Base-by-base conservation (phyloP, 441 rosid genomes). In the Gossypium davidsonii region DNA sequence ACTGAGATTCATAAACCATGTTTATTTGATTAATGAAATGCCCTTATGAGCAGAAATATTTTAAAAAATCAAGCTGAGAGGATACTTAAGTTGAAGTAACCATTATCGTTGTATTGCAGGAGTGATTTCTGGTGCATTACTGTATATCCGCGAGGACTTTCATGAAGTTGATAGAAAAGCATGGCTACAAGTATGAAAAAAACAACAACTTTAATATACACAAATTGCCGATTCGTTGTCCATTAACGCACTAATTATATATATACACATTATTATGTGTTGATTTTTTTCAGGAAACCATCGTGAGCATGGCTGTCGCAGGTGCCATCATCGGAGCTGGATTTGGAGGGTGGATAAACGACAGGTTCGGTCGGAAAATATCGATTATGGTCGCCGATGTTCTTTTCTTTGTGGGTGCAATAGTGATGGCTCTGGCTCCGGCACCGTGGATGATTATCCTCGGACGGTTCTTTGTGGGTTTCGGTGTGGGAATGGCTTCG, bases 401-500 rank as follows among this genome's bases (percentile, higher is more conserved):
- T 10, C 70, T 90, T 3, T 94, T 94, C 80, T 70, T 92, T 4
- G 0, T 81, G 0, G 98, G 98, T 0, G 91, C 97, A 0, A 6
- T 89, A 2, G 81, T 89, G 20, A 92, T 92, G 98, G 95, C 91
- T 0, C 1, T 66, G 10, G 88, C 98, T 70, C 97, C 93, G 0
- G 88, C 81, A 51, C 92, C 97, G 0, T 84, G 85, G 87, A 82
- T 90, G 28, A 79, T 88, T 62, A 85, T 94, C 55, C 0, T 88
- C 0, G 98, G 97, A 3, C 82, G 97, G 55, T 68, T 92, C 56
- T 79, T 91, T 4, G 94, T 89, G 0, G 96, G 98, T 2, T 73
- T 89, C 9, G 98, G 98, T 6, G 97, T 94, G 2, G 98, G 98
- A 60, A 91, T 90, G 93, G 97, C 98, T 52, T 94, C 97, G 34